phyloP scores from a whole-genome alignment of 1,284 basidiomycete species.

The Fomitopsis palustris region DNA sequence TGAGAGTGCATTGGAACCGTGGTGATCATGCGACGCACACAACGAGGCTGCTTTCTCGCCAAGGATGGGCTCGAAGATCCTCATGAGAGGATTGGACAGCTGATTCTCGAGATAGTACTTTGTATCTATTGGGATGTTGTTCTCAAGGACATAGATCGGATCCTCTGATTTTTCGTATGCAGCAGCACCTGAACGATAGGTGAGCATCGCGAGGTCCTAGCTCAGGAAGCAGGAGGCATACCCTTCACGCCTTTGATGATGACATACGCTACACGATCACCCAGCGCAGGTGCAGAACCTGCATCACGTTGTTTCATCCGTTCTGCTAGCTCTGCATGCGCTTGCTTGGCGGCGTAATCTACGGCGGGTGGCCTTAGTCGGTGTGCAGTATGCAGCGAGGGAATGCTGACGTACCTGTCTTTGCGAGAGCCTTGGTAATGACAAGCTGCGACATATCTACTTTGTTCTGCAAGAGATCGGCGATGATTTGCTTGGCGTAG shows the following conservation, averaged over 20 bases:
- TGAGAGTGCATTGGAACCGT: neutral
- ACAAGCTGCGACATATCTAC: constrained; percentile 97
- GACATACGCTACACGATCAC: constrained; percentile 96
- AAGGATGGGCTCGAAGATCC: constrained; percentile 96
- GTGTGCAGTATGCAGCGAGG: neutral
- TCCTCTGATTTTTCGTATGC: constrained; percentile 98
- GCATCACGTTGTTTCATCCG: constrained; percentile 95
- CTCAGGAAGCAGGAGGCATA: constrained; percentile 25
- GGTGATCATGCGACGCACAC: constrained; percentile 47
- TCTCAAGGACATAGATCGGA: constrained; percentile 92
- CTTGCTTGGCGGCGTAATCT: constrained; percentile 91
- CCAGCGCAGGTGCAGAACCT: constrained; percentile 88
- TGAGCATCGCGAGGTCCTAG: neutral
- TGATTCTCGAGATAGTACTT: constrained; percentile 97
- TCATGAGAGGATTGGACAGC: constrained; percentile 90
- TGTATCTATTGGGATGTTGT: constrained; percentile 95
- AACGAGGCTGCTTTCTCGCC: constrained; percentile 86
- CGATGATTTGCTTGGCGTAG: constrained; percentile 89
- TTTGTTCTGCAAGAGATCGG: constrained; percentile 92
- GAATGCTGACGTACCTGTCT: constrained; percentile 56
- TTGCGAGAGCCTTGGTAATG: constrained; percentile 93
- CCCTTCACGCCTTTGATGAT: constrained; percentile 95
- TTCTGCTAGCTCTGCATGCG: constrained; percentile 91
- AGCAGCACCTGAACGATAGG: constrained; percentile 67
- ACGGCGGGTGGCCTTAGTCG: neutral